These are phyloP conservation scores for Suillus alpinus DNA, from an alignment of 768 basidiomycete genomes.

Conservation along the genomic window DNA sequence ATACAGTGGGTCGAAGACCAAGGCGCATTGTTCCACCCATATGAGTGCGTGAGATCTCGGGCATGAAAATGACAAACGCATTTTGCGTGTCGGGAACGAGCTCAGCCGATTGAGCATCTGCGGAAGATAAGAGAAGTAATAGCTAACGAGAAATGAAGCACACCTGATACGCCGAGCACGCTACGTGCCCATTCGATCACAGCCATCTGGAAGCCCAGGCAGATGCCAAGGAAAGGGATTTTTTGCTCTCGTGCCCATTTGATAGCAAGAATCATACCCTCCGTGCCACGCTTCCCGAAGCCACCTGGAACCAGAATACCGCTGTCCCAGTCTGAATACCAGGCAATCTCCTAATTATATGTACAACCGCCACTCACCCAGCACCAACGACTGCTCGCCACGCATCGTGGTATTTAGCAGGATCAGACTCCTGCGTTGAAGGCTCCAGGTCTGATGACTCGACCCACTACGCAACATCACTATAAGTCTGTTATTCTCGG, in stretches of 20 bases:
- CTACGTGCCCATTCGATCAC: conserved; percentile 94
- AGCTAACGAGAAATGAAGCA: conserved; percentile 13
- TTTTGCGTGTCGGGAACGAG: conserved; percentile 60
- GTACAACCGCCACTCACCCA: conserved; percentile 46
- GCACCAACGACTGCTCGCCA: conserved; percentile 92
- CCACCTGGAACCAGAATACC: conserved; percentile 98
- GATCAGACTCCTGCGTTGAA: conserved; percentile 71
- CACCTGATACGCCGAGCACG: conserved; percentile 70
- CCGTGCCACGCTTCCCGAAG: conserved; percentile 89
- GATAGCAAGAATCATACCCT: conserved; percentile 98
- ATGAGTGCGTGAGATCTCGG: conserved; percentile 95
- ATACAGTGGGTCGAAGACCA: conserved; percentile 95
- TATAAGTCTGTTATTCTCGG: conserved; percentile 5
- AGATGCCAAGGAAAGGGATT: conserved; percentile 93
- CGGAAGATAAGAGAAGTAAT: conserved; percentile 9
- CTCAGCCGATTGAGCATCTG: conserved; percentile 86
- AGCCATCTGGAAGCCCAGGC: conserved; percentile 95
- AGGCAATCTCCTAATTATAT: neutral
- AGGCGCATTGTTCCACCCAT: conserved; percentile 99
- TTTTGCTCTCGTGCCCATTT: conserved; percentile 96
- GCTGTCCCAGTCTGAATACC: conserved; percentile 36
- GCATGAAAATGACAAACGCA: conserved; percentile 94
- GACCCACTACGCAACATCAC: conserved; percentile 68
- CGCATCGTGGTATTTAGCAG: conserved; percentile 91
- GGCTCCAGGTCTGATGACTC: conserved; percentile 91